Evolutionary conservation across 108 stramenopile genomes (phyloP), one percentile per base, ranked within the genome.

Genomic region (Mayamaea pseudoterrestris): DNA sequence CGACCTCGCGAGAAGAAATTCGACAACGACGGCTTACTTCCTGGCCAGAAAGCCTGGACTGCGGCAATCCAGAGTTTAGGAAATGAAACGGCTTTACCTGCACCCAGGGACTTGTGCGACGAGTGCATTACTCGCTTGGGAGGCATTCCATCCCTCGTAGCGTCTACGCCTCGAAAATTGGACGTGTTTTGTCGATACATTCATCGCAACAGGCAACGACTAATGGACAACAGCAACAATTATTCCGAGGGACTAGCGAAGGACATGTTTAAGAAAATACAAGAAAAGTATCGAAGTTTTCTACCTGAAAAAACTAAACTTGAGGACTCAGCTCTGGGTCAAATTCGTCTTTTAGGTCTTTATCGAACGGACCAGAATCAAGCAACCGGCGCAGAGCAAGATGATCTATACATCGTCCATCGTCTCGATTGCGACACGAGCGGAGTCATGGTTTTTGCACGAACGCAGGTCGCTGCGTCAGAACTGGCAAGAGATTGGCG

Each of bases 371-470:
- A 40, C 11, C 32, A 55, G 17, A 45, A 65, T 34, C 31, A 21
- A 31, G 26, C 21, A 53, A 50, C 40, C 32, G 26, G 25, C 16
- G 27, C 22, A 28, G 11, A 31, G 21, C 26, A 2, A 30, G 37
- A 50, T 11, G 9, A 27, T 27, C 28, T 72, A 13, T 57, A 61
- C 40, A 69, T 80, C 30, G 76, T 84, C 7, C 83, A 84, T 69
- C 60, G 83, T 41, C 50, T 84, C 25, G 83, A 84, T 59, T 78
- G 82, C 52, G 74, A 79, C 52, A 84, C 83, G 20, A 80, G 78
- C 0, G 83, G 83, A 26, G 61, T 80, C 28, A 68, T 84, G 78
- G 67, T 80, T 18, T 71, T 84, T 49, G 83, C 78, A 18, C 59
- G 76, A 27, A 75, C 53, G 23, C 50, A 44, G 25, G 35, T 27